Base-by-base conservation (phyloP, 768 basidiomycete genomes). In the Leccinum imitatum region DNA sequence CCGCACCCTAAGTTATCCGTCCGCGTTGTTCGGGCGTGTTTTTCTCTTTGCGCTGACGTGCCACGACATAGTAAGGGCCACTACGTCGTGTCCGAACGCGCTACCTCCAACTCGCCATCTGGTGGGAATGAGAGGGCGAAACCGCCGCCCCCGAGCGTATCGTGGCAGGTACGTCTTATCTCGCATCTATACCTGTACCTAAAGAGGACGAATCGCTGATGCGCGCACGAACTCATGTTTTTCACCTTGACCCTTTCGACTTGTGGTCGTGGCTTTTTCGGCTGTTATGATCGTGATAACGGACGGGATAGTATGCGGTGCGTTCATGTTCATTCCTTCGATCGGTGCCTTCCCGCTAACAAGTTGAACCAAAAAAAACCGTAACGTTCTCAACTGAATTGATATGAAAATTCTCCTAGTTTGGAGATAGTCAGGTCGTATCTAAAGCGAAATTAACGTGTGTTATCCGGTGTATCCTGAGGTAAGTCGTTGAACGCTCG, bases 341-440 rank as follows among this genome's bases (percentile, higher is more conserved):
- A 46, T 46, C 19, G 44, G 19, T 46, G 19, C 44, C n/a, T 46
- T 46, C 44, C 19, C 19, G 44, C 19, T 46, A 3, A 46, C 44
- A 10, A 11, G 11, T 19, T 46, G n/a, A 19, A 46, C n/a, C 19
- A 15, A 44, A 27, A 10, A 10, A 63, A 52, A 57, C 58, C 56
- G 41, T 56, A 57, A 57, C 57, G 46, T 56, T 31, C 1, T 7
- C 21, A 17, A 53, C 30, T 23, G 64, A 19, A 21, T 50, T 25
- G 13, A 59, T 62, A 63, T 64, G 52, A 62, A 59, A 46, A 57
- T 54, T 44, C 19, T 5, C 10, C 31, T 63, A 93, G 90, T 93
- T 90, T 68, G 91, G 89, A 27, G 87, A 91, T 57, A 90, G 86
- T 65, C 89, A 90, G 69, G 75, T 88, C 37, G 76, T 84, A 17